Conservation (phyloP, 768 basidiomycete species). For the Myochromella boudieri region DNA sequence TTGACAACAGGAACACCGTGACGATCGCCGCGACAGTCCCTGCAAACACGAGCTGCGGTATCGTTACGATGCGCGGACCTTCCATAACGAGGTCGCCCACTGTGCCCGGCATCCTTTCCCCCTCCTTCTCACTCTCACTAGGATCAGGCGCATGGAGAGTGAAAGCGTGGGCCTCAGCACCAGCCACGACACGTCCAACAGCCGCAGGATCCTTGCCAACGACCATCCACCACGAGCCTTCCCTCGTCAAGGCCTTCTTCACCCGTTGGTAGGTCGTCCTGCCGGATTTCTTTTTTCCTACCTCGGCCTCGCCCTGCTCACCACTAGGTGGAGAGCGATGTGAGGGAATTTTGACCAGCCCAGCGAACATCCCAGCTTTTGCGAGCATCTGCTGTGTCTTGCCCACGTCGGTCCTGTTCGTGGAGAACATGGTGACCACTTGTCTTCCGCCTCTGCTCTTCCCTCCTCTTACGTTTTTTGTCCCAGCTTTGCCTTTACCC, state of each 20-base stretch:
- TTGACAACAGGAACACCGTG: no score
- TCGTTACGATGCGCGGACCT: conserved; percentile 15
- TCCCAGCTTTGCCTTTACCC: conserved; percentile 14
- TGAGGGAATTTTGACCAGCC: conserved; percentile 20
- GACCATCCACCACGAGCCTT: conserved; percentile 32
- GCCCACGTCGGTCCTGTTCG: conserved; percentile 23
- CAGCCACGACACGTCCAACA: conserved; percentile 26
- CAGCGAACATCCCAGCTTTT: conserved; percentile 25
- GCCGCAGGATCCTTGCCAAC: conserved; percentile 25
- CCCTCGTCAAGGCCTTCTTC: no score
- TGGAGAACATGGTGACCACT: conserved; percentile 24
- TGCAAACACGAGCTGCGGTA: conserved; percentile 15
- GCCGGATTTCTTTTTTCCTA: conserved; percentile 10
- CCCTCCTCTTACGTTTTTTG: conserved; percentile 2
- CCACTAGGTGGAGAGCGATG: no score
- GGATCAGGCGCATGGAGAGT: no score
- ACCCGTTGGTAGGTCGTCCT: no score
- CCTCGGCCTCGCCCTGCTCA: background rate
- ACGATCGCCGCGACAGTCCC: conserved; percentile 17
- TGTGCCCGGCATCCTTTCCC: conserved; percentile 20
- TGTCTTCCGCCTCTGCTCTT: conserved; percentile 13
- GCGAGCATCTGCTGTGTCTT: conserved; percentile 25
- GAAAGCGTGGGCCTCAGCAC: conserved; percentile 18
- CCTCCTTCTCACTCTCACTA: no score
- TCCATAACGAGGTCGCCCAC: conserved; percentile 12